phyloP scores from a whole-genome alignment of 1,139 yeast species.

The Debaryomyces robertsiae region DNA sequence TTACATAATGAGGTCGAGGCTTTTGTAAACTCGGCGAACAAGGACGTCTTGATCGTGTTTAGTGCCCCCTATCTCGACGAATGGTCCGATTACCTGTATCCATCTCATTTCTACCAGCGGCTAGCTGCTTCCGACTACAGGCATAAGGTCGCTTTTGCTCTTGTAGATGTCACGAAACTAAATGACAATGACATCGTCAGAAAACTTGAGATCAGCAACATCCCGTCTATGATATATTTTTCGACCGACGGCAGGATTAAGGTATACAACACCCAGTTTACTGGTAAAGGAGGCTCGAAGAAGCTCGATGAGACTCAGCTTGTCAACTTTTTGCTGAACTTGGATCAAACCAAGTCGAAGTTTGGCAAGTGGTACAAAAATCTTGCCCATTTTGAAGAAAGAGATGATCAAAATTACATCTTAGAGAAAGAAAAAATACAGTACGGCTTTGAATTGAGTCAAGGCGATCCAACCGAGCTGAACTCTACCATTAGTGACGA shows the following conservation, averaged over 20 bases:
- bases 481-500: conserved; percentile 22
- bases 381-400: conserved; percentile 16
- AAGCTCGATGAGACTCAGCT: conserved; percentile 25
- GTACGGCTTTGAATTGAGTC: conserved; percentile 25
- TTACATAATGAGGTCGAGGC: conserved; percentile 14
- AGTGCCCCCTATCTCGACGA: conserved; percentile 26
- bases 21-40: conserved; percentile 3
- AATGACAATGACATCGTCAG: conserved; percentile 24
- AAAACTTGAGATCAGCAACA: conserved; percentile 32
- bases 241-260: conserved; percentile 26
- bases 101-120: conserved; percentile 39
- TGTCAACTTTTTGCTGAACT: conserved; percentile 23
- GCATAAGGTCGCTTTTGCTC: conserved; percentile 22
- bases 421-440: conserved; percentile 17
- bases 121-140: conserved; percentile 22
- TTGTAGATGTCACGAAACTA: conserved; percentile 29
- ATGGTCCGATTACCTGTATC: conserved; percentile 37
- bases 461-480: conserved; percentile 12
- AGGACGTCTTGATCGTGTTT: conserved; percentile 30
- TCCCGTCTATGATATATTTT: conserved; percentile 38
- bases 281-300: conserved; percentile 24
- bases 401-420: conserved; percentile 15
- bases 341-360: conserved; percentile 16
- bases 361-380: conserved; percentile 26
- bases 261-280: conserved; percentile 29